These are phyloP conservation scores for Saturnispora ahearnii DNA, from an alignment of 805 yeast genomes.

Conservation along the genomic window DNA sequence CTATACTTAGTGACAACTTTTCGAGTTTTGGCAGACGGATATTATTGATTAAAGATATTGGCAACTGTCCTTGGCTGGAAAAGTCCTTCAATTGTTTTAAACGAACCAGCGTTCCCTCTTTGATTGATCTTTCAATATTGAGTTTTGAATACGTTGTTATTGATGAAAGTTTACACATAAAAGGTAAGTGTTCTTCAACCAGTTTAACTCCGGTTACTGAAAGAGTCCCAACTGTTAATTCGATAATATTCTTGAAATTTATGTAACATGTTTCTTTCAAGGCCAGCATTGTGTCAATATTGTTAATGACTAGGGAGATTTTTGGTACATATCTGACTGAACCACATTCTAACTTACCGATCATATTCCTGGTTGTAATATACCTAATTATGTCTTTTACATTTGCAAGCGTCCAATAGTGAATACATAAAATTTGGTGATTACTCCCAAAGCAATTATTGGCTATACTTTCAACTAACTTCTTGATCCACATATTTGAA, in stretches of 20 bases:
- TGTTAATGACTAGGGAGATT: not conserved
- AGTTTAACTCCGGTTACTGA: not conserved
- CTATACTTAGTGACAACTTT: not conserved
- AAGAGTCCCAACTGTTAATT: not conserved
- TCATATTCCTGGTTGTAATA: not conserved
- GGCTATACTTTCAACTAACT: not conserved
- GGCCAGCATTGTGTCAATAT: not conserved
- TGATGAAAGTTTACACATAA: conserved; percentile 1
- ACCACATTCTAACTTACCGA: not conserved
- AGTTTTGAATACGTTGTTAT: not conserved
- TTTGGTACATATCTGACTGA: not conserved
- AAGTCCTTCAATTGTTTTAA: not conserved
- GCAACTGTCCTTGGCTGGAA: not conserved
- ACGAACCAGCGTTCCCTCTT: not conserved
- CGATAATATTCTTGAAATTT: not conserved
- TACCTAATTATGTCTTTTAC: not conserved
- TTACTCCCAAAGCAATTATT: not conserved
- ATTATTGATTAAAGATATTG: not conserved
- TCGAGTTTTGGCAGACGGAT: not conserved
- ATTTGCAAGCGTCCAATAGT: not conserved
- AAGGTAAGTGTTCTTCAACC: not conserved
- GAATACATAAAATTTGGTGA: not conserved
- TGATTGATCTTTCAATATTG: not conserved
- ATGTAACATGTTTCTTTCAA: conserved; percentile 1
- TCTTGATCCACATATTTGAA: not conserved